Conservation (phyloP, 2,329 filamentous ascomycete genomes). For the Xylaria sp. region DNA sequence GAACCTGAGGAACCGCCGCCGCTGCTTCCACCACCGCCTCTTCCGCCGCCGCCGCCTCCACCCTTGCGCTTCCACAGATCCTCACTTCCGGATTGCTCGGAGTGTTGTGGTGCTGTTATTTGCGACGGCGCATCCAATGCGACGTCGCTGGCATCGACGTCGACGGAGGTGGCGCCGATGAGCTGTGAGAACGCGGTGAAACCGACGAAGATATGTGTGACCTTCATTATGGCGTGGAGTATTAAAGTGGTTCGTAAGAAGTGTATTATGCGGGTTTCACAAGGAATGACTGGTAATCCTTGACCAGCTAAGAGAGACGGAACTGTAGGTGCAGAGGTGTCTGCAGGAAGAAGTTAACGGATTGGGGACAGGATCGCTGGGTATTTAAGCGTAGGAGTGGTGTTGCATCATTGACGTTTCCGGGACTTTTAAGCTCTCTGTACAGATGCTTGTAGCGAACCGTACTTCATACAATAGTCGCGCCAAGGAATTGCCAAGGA, state of each 20-base stretch:
- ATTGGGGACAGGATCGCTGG: neutral
- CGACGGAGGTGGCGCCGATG: conserved; percentile 10
- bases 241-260: neutral
- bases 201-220: conserved; percentile 28
- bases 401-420: too few species aligned
- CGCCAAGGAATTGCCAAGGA: too few species aligned
- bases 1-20: conserved; percentile 30
- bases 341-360: too few species aligned
- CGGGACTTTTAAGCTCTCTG: too few species aligned
- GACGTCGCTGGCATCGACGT: conserved; percentile 18
- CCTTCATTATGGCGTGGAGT: conserved; percentile 34
- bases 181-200: conserved; percentile 23
- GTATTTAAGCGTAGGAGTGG: neutral
- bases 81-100: conserved; percentile 30
- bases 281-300: neutral
- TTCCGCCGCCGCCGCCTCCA: conserved; percentile 56
- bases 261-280: neutral
- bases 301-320: neutral
- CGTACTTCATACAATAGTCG: too few species aligned
- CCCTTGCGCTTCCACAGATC: conserved; percentile 64
- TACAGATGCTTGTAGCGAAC: too few species aligned
- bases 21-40: conserved; percentile 44
- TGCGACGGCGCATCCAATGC: conserved; percentile 19
- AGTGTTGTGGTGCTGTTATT: conserved; percentile 16
- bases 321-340: too few species aligned